Evolutionary conservation across 163 green algal genomes (phyloP).

Genomic region (Chlamydomonas reinhardtii): DNA sequence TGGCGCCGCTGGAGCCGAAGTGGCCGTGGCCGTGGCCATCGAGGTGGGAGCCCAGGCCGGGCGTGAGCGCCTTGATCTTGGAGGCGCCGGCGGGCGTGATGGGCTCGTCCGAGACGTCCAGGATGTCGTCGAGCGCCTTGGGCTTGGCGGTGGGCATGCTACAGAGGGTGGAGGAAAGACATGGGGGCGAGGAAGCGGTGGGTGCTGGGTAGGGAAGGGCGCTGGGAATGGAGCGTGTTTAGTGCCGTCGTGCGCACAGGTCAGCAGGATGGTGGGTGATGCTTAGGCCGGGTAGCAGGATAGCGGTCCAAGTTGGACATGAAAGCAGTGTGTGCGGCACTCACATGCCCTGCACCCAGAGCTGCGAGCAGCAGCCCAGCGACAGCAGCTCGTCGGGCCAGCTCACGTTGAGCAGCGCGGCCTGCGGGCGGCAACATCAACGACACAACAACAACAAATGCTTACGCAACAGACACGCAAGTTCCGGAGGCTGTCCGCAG

Average conservation of each 20-base stretch:
- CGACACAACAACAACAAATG: no score
- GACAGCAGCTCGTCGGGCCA: slow-evolving; percentile 46
- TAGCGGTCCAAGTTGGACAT: no score
- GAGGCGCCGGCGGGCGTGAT: slow-evolving; percentile 27
- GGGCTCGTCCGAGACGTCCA: slow-evolving; percentile 48
- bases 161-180: neutral
- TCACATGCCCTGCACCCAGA: slow-evolving; percentile 53
- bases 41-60: slow-evolving; percentile 32
- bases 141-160: slow-evolving; percentile 48
- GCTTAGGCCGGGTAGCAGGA: no score
- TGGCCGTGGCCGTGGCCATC: slow-evolving; percentile 10
- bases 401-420: slow-evolving; percentile 11
- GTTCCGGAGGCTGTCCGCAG: no score
- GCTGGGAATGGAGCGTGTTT: no score
- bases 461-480: no score
- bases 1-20: slow-evolving; percentile 37
- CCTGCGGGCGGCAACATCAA: neutral
- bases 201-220: no score
- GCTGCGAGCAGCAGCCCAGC: slow-evolving; percentile 10
- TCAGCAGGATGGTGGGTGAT: no score
- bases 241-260: no score
- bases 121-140: slow-evolving; percentile 53
- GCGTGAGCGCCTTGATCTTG: slow-evolving; percentile 47
- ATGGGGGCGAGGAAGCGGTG: neutral
- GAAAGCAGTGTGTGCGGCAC: neutral